A percentile compares a stretch with the other conserved stretches of the same genome.
phyloP scores from a whole-genome alignment of 257 asterid species.

The Solanum tarapatanum region DNA sequence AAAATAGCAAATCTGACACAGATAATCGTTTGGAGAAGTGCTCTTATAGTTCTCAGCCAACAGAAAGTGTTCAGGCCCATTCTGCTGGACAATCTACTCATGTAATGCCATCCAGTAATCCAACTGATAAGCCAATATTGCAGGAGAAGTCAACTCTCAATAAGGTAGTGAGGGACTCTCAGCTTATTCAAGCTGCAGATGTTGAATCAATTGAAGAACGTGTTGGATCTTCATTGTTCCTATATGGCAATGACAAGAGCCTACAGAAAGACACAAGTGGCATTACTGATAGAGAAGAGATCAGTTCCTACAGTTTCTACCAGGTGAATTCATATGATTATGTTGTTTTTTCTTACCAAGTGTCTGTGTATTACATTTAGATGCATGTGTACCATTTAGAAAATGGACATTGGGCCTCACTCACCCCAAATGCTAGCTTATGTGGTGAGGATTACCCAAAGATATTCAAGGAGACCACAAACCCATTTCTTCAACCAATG shows the following conservation, averaged over 20 bases:
- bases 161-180: slow-evolving; percentile 15
- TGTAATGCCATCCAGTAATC: slow-evolving; percentile 6
- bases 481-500: neutral
- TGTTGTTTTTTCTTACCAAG: neutral
- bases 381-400: neutral
- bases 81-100: slow-evolving; percentile 5
- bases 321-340: slow-evolving; percentile 42
- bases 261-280: slow-evolving; percentile 11
- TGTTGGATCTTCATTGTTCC: slow-evolving; percentile 27
- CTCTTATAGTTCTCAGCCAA: slow-evolving; percentile 25
- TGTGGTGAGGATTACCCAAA: neutral
- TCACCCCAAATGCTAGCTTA: neutral
- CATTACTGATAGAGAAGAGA: slow-evolving; percentile 26
- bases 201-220: slow-evolving; percentile 23
- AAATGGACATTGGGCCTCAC: neutral
- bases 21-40: neutral
- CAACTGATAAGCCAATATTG: slow-evolving; percentile 12
- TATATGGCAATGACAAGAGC: slow-evolving; percentile 18
- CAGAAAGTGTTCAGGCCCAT: slow-evolving; percentile 2
- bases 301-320: slow-evolving; percentile 62
- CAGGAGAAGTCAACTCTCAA: slow-evolving; percentile 21
- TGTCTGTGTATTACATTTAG: neutral
- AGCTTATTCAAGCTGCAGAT: slow-evolving; percentile 26
- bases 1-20: slow-evolving; percentile 11
- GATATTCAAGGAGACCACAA: neutral